A percentile compares a stretch with the other conserved stretches of the same genome.
These are phyloP conservation scores for Solanum hybrid DNA, from an alignment of 305 asterid genomes.

Conservation along the genomic window DNA sequence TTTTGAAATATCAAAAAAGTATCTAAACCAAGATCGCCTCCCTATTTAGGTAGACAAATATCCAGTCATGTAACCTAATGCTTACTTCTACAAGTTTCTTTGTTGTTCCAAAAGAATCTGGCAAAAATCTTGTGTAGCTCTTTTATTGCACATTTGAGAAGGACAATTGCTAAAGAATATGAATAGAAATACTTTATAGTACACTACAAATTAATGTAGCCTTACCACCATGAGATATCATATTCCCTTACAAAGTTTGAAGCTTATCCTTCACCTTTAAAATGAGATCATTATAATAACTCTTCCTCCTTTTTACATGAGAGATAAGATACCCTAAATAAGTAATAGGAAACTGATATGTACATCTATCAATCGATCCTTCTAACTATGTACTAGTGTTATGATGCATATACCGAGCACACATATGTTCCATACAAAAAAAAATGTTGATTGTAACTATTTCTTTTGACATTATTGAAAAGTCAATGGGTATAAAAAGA, in stretches of 20 bases:
- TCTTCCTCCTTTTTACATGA: background rate
- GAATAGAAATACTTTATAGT: background rate
- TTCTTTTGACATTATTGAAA: slow-evolving; percentile 4
- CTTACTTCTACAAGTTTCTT: background rate
- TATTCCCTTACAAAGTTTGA: background rate
- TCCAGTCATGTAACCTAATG: background rate
- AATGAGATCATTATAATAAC: too few relatives aligned
- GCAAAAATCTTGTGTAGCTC: background rate
- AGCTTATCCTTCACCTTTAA: background rate
- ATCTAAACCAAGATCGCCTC: background rate
- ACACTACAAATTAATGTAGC: background rate
- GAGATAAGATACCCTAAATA: background rate
- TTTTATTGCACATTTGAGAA: background rate
- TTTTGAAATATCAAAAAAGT: background rate
- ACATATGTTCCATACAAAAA: background rate
- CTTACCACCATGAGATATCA: background rate
- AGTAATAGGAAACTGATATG: background rate
- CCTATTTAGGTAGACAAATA: background rate
- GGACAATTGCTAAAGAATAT: background rate
- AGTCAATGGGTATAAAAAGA: slow-evolving; percentile 25
- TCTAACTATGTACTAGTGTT: too few relatives aligned
- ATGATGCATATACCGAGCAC: too few relatives aligned
- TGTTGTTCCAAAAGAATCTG: background rate
- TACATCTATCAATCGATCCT: background rate
- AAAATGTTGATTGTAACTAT: background rate